Evolutionary conservation across 768 basidiomycete species (phyloP), one percentile per base, ranked within the genome.

Genomic region (Coprinopsis marcescibilis): DNA sequence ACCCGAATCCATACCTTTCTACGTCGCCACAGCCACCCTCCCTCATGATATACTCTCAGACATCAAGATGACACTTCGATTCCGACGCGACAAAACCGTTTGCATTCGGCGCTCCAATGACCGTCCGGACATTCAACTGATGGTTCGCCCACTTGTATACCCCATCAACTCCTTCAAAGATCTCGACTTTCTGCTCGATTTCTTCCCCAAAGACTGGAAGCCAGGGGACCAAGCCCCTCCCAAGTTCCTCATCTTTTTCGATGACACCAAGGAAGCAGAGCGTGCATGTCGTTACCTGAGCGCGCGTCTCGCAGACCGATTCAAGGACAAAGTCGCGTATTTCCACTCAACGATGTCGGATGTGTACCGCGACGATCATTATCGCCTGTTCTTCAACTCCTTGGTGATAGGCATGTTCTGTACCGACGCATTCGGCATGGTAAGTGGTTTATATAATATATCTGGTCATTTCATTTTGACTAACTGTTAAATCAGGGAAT

Each of bases 351-450:
- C 53, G 4, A 68, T 68, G 63, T 54, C 57, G 3, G 26, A 42
- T 8, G 33, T 47, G 1, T 67, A 52, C 46, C 55, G 59, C 7
- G 52, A 56, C 14, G 50, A 43, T 2, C 50, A 57, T 19, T 17
- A 52, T 0, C 30, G n/a, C 10, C n/a, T n/a, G n/a, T 32, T 32
- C n/a, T n/a, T 8, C 8, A 8, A 8, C 30, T 32, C 30, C 36
- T 33, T 17, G 41, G 48, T n/a, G 47, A 63, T 50, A 51, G 65
- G 65, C 15, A 25, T 62, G 17, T 53, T 43, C 43, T 48, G 24
- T 5, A 64, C 59, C 1, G 59, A 60, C 38, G 57, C 60, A 6
- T 65, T 60, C 37, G 60, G 64, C 15, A 60, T 68, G 63, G 61
- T 67, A 48, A 43, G 57, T n/a, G n/a, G n/a, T n/a, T n/a, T n/a